Evolutionary conservation across 2,329 filamentous ascomycete species (phyloP).

Genomic region (Teratosphaeria epicoccoides): DNA sequence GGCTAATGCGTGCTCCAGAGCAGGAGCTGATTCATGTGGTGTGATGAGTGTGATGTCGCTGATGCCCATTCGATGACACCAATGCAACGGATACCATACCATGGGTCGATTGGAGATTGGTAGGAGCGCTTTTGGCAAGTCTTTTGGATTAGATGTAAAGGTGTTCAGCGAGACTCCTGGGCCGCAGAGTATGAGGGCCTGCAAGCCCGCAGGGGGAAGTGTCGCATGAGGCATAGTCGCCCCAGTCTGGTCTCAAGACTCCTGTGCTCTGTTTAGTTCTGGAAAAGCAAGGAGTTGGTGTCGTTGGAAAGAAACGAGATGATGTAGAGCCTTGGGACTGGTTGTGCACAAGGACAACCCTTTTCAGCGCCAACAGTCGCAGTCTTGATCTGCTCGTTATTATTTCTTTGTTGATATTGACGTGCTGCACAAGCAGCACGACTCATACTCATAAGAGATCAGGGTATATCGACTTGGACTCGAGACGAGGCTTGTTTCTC

Average conservation of each 20-base stretch:
- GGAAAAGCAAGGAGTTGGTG: no score
- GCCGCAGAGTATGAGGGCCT: conserved; percentile 73
- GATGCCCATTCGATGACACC: conserved; percentile 71
- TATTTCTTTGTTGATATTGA: neutral
- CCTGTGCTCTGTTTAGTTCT: no score
- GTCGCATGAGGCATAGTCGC: conserved; percentile 63
- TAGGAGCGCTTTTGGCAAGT: conserved; percentile 71
- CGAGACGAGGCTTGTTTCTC: neutral
- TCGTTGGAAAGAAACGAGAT: no score
- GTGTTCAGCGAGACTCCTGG: conserved; percentile 73
- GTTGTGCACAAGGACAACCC: no score
- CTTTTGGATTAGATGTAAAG: conserved; percentile 68
- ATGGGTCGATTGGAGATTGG: conserved; percentile 78
- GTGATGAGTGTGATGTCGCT: conserved; percentile 51
- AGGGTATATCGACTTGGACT: neutral
- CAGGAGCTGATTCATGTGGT: conserved; percentile 47
- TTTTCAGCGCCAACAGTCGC: no score
- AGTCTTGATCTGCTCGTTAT: neutral
- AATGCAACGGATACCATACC: conserved; percentile 83
- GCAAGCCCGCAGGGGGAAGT: conserved; percentile 65
- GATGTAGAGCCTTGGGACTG: no score
- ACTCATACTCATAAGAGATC: no score
- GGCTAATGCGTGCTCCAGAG: conserved; percentile 59
- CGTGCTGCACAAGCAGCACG: neutral
- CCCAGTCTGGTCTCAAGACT: neutral